phyloP scores from a whole-genome alignment of 2,329 filamentous ascomycete genomes.

The Clonostachys solani region DNA sequence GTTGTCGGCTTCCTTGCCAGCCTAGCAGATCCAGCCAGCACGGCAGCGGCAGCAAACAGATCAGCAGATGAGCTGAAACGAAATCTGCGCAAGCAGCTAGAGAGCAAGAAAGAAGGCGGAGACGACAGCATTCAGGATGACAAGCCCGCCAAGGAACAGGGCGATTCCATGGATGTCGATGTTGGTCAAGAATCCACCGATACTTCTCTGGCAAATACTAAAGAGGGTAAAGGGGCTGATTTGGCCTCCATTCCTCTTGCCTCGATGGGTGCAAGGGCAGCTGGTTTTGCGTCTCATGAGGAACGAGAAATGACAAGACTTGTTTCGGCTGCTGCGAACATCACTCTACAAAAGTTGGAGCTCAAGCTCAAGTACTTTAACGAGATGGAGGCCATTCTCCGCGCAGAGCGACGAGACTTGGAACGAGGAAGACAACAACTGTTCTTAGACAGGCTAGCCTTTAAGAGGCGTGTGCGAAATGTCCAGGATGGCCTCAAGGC shows the following conservation, averaged over 20 bases:
- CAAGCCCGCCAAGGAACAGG: conserved; percentile 37
- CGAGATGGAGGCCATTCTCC: conserved; percentile 89
- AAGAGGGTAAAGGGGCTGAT: conserved; percentile 38
- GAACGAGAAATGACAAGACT: conserved; percentile 95
- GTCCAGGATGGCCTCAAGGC: conserved; percentile 71
- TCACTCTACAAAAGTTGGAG: conserved; percentile 93
- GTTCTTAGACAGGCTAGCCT: conserved; percentile 85
- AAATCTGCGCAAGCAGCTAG: conserved; percentile 70
- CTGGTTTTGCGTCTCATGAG: conserved; percentile 88
- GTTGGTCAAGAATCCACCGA: conserved; percentile 43
- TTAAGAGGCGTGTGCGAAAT: conserved; percentile 81
- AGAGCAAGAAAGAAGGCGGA: conserved; percentile 45
- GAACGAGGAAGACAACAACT: conserved; percentile 90
- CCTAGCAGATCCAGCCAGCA: conserved; percentile 83
- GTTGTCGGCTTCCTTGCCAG: conserved; percentile 92
- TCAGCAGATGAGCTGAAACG: conserved; percentile 84
- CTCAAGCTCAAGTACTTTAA: conserved; percentile 94
- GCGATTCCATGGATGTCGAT: conserved; percentile 63
- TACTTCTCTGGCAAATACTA: conserved; percentile 44
- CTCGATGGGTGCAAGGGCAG: conserved; percentile 78
- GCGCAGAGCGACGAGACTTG: conserved; percentile 87
- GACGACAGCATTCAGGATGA: conserved; percentile 36
- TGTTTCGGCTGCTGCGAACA: conserved; percentile 86
- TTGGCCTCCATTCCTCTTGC: conserved; percentile 79
- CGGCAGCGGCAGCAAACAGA: conserved; percentile 84